A percentile compares a stretch with the other conserved stretches of the same genome.
Conservation (phyloP, 179 eudicot genomes). For the Beta macrorhiza region DNA sequence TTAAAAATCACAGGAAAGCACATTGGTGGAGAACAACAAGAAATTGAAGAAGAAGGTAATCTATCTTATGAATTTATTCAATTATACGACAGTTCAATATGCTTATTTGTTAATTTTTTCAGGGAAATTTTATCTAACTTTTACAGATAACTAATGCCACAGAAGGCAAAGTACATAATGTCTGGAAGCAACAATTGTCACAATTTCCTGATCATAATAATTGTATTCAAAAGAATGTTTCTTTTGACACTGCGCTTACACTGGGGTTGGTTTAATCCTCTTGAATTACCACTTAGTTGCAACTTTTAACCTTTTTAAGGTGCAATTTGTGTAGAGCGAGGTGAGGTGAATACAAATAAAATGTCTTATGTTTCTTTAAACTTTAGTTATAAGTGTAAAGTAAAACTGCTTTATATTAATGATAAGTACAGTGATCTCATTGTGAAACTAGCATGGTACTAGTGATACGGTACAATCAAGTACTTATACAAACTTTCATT, state of each 20-base stretch:
- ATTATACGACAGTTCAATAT: too few relatives aligned
- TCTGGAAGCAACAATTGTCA: slow-evolving; percentile 6
- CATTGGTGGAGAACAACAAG: slow-evolving; percentile 19
- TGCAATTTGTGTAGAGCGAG: too few relatives aligned
- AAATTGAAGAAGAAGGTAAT: slow-evolving; percentile 23
- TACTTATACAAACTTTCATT: too few relatives aligned
- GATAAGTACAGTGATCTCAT: too few relatives aligned
- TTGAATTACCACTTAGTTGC: background rate
- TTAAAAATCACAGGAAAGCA: slow-evolving; percentile 16
- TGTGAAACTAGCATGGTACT: too few relatives aligned
- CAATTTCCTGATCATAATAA: background rate
- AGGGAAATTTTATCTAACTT: background rate
- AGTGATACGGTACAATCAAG: too few relatives aligned
- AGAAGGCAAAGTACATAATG: slow-evolving; percentile 5
- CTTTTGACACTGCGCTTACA: slow-evolving; percentile 30
- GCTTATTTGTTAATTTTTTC: too few relatives aligned
- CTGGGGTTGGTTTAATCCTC: slow-evolving; percentile 15
- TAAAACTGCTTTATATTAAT: too few relatives aligned
- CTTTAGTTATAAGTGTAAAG: too few relatives aligned
- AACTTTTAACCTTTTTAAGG: too few relatives aligned
- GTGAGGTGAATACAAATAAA: too few relatives aligned
- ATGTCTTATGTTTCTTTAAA: too few relatives aligned
- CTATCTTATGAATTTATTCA: background rate
- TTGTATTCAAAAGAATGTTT: slow-evolving; percentile 7
- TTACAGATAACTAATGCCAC: slow-evolving; percentile 9